Evolutionary conservation across 2,329 filamentous ascomycete genomes (phyloP), one percentile per base, ranked within the genome.

Genomic region (Bipolaris bicolor): DNA sequence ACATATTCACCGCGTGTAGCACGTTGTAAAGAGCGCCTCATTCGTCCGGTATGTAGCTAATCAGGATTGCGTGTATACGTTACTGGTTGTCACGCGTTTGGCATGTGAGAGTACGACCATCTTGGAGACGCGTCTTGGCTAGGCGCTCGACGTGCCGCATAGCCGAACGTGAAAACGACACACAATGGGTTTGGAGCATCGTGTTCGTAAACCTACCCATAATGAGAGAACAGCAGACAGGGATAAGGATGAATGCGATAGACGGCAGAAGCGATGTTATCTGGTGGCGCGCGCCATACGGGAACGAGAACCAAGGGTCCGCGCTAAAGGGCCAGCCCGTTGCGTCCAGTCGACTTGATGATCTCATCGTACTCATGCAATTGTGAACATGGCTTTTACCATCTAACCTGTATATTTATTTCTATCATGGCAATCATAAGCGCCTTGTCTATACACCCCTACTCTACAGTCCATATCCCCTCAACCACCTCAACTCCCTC

Each of bases 401-500:
- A 5, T 31, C 29, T 31, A 37, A 10, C n/a, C 0, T 16, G 7
- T 37, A 15, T 9, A 37, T 37, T 3, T 37, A 16, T 37, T 16
- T 37, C 15, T 16, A 37, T 31, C 29, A 31, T 10, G 2, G 1
- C 7, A 37, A 37, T 9, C 34, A n/a, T 10, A 24, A 43, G 5
- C 39, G 24, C 10, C 3, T 10, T 11, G 10, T 24, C 13, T 37
- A 16, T 10, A 37, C 4, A 37, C 11, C 15, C 26, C 16, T 13
- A 29, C 24, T 31, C 41, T 43, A 79, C 74, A 86, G 74, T 15
- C 86, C 88, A 65, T 92, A 80, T 24, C 86, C 86, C 62, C 85
- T 85, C 74, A 94, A 85, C 75, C 91, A 92, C 63, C 88, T 82
- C 57, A 90, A 86, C 75, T 95, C 91, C 71, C 92, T 87, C 9